Evolutionary conservation across 169 alveolate species (phyloP), one percentile per base, ranked within the genome.

Genomic region (Perkinsus chesapeaki): DNA sequence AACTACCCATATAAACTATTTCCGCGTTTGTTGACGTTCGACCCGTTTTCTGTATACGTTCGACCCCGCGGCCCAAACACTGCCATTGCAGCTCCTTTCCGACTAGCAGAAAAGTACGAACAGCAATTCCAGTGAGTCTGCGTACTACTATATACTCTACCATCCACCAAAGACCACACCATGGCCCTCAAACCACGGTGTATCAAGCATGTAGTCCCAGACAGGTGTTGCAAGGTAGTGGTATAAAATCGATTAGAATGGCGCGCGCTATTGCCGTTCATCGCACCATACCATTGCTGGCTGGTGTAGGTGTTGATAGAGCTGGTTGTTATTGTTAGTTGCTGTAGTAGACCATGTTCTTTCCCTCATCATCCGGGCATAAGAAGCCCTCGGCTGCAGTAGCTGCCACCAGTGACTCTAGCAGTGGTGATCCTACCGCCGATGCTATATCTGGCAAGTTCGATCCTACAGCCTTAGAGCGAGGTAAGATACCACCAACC

Each of bases 391-490:
- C 82, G 82, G 82, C 82, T 60, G 82, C 82, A 60, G 82, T 60
- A 34, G 82, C 82, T 16, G 82, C 82, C 82, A 20, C 82, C 27
- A 60, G 82, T 34, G 82, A 34, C 37, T 60, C 82, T 16, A 60
- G 82, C 82, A 60, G 82, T 60, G 82, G 82, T 34, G 82, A 60
- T 60, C 82, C 82, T 7, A 60, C 82, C 23, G 27, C 82, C 27
- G 82, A 60, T 23, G 82, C 82, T 34, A 60, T 60, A 27, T 60
- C 82, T 16, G 82, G 94, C 36, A 93, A 92, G 7, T 93, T 99
- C 95, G 99, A 99, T 94, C 99, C 99, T 5, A 96, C 99, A 0
- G 99, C 99, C 0, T 97, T 99, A 91, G 99, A 99, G 96, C 97
- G 99, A 93, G 99, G 82, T 60, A 60, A 34, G 23, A 0, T 60